phyloP scores from a whole-genome alignment of 2,329 filamentous ascomycete genomes.

The Hypocrella siamensis region DNA sequence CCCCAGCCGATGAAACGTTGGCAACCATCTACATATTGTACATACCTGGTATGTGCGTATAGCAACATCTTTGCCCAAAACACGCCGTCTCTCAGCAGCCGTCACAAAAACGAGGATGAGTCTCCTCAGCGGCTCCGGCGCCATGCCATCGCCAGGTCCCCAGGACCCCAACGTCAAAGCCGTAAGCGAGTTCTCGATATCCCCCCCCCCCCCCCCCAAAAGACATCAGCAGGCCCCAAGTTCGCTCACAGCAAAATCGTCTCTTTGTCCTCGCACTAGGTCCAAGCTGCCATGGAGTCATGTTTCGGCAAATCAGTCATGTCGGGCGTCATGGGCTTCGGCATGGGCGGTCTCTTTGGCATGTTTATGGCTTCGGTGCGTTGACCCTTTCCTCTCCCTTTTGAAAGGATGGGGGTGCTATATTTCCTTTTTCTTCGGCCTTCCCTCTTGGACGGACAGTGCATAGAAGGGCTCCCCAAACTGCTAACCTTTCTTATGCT shows the following conservation, averaged over 20 bases:
- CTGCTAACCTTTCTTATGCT: neutral
- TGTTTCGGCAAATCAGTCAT: constrained; percentile 80
- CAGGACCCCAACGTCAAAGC: constrained; percentile 38
- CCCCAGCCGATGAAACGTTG: too few relatives aligned
- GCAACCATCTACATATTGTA: too few relatives aligned
- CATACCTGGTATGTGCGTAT: too few relatives aligned
- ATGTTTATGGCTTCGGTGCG: constrained; percentile 94
- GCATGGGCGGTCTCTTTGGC: constrained; percentile 83
- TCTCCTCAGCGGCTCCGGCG: constrained; percentile 15
- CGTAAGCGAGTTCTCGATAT: constrained; percentile 16
- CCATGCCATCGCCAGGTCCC: constrained; percentile 14
- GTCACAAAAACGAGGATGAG: constrained; percentile 16
- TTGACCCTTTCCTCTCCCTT: constrained; percentile 6
- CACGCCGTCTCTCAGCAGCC: neutral
- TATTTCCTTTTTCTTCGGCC: too few relatives aligned
- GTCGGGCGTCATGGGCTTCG: constrained; percentile 87
- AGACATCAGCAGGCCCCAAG: neutral
- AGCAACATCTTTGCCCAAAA: too few relatives aligned
- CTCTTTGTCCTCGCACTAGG: constrained; percentile 27
- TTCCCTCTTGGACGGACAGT: too few relatives aligned
- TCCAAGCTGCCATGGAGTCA: constrained; percentile 78
- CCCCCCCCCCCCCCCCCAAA: neutral
- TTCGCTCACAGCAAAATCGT: neutral
- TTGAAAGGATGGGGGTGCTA: neutral
- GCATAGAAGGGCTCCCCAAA: too few relatives aligned